phyloP scores from a whole-genome alignment of 768 basidiomycete species.

The Naganishia friedmannii region DNA sequence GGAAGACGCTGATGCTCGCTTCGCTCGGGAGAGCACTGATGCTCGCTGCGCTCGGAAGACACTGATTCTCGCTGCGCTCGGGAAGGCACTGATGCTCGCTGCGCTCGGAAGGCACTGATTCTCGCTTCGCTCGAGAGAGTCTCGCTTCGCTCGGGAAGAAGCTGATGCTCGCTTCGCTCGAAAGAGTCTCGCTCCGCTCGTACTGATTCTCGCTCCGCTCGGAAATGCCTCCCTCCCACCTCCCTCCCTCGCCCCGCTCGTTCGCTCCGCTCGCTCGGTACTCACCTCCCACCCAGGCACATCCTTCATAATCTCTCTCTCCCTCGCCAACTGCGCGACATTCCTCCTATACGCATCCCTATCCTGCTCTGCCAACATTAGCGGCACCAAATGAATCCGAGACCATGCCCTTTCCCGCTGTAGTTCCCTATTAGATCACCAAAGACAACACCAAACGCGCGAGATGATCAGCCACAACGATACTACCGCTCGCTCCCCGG shows the following conservation, averaged over 20 bases:
- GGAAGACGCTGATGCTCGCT: too few relatives aligned
- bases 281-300: conserved; percentile 91
- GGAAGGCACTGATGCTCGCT: neutral
- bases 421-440: conserved; percentile 67
- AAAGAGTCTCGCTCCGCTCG: neutral
- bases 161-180: too few relatives aligned
- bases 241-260: neutral
- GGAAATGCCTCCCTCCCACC: neutral
- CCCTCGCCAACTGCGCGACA: conserved; percentile 71
- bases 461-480: neutral
- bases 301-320: conserved; percentile 90
- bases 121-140: too few relatives aligned
- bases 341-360: conserved; percentile 79
- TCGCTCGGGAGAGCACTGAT: too few relatives aligned
- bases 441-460: neutral
- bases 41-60: too few relatives aligned
- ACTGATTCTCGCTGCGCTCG: neutral
- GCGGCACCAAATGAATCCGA: conserved; percentile 85
- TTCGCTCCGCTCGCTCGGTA: conserved; percentile 30
- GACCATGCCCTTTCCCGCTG: conserved; percentile 92
- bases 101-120: too few relatives aligned
- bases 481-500: neutral
- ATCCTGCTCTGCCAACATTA: conserved; percentile 89
- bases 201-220: neutral
- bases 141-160: too few relatives aligned